Percentiles rank a stretch among this genome's conserved stretches.
Conservation (phyloP, 176 grass and related monocot genomes). For the Paspalum vaginatum region DNA sequence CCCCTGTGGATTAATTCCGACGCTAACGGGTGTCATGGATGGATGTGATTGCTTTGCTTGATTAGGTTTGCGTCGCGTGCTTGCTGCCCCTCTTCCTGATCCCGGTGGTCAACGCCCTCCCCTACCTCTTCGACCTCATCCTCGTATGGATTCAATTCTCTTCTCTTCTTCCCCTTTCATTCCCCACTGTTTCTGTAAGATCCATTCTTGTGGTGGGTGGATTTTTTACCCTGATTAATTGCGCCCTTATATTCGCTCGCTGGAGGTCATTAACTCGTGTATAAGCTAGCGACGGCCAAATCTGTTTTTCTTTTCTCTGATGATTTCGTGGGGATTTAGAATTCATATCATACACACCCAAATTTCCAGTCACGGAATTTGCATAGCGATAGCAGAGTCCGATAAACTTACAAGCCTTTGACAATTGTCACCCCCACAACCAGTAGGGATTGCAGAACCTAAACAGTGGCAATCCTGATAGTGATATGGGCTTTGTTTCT, state of each 20-base stretch:
- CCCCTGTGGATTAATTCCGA: neutral
- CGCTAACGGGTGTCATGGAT: neutral
- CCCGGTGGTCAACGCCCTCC: constrained; percentile 93
- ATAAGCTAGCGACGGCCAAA: neutral
- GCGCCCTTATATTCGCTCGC: too few species aligned
- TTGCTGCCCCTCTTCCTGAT: constrained; percentile 91
- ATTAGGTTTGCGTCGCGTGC: constrained; percentile 80
- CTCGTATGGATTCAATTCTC: constrained; percentile 39
- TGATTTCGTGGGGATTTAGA: neutral
- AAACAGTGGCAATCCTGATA: neutral
- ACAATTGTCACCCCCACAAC: neutral
- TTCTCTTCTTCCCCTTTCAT: neutral
- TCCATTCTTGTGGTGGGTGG: neutral
- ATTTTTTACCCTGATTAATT: neutral
- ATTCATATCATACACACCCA: neutral
- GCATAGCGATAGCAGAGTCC: neutral
- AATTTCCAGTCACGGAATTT: neutral
- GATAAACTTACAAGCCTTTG: neutral
- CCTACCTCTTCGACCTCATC: constrained; percentile 85
- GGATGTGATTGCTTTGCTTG: neutral
- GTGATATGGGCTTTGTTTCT: neutral
- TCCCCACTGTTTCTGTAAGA: neutral
- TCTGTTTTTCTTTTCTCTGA: neutral
- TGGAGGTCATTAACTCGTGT: neutral
- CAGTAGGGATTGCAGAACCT: neutral